Evolutionary conservation across 2,329 filamentous ascomycete genomes (phyloP).

Genomic region (Monilinia fructicola): DNA sequence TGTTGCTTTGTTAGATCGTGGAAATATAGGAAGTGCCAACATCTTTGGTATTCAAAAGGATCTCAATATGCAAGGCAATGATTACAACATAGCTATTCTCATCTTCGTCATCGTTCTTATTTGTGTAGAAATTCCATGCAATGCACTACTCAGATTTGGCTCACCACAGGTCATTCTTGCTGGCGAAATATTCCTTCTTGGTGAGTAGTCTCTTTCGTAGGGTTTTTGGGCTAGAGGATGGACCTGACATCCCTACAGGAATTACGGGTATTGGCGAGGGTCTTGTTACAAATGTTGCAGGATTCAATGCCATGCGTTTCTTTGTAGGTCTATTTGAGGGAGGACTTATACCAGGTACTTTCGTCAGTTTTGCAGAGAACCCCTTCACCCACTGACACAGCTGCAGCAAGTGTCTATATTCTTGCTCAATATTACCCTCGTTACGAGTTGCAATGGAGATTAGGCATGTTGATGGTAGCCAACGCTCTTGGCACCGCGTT

Average conservation of each 20-base stretch:
- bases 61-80: neutral
- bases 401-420: conserved; percentile 1
- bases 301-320: conserved; percentile 4
- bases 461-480: neutral
- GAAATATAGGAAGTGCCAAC: neutral
- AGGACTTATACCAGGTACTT: neutral
- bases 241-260: neutral
- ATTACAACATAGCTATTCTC: neutral
- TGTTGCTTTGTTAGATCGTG: neutral
- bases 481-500: conserved; percentile 1
- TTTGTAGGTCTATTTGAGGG: neutral
- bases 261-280: neutral
- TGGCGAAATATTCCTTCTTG: neutral
- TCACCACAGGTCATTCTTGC: neutral
- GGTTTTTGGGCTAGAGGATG: neutral
- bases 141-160: neutral
- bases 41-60: neutral
- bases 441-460: neutral
- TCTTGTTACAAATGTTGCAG: conserved; percentile 1
- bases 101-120: neutral
- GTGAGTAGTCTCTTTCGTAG: neutral
- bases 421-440: neutral
- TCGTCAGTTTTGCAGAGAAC: neutral
- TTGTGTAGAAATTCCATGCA: neutral
- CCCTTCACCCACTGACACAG: neutral